Conservation (phyloP, 805 yeast genomes). For the Ogataea naganishii region DNA sequence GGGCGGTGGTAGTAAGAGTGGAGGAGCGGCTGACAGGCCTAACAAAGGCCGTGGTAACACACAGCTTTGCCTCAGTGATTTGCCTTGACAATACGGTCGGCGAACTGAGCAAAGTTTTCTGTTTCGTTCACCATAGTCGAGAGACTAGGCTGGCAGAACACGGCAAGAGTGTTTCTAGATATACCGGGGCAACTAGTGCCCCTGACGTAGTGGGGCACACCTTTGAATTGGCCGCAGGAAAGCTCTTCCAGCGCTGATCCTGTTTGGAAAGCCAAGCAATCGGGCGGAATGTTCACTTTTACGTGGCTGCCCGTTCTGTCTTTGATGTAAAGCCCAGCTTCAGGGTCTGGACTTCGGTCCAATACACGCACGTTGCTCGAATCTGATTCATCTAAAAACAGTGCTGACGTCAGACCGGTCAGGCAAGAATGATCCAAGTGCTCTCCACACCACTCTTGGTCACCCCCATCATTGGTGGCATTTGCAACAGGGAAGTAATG, state of each 20-base stretch:
- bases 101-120: constrained; percentile 42
- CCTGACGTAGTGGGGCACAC: constrained; percentile 50
- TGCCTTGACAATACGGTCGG: constrained; percentile 29
- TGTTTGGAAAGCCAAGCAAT: constrained; percentile 53
- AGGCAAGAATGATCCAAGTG: constrained; percentile 53
- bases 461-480: constrained; percentile 5
- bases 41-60: neutral
- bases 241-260: constrained; percentile 49
- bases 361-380: constrained; percentile 12
- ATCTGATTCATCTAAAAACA: constrained; percentile 36
- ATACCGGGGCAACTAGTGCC: constrained; percentile 28
- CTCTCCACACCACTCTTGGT: constrained; percentile 52
- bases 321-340: constrained; percentile 42
- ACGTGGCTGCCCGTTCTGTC: constrained; percentile 34
- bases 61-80: constrained; percentile 25
- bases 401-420: constrained; percentile 50
- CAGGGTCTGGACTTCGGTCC: constrained; percentile 31
- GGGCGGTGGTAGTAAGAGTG: too few species aligned
- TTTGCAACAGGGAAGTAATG: constrained; percentile 38
- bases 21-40: too few species aligned
- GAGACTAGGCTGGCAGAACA: constrained; percentile 52
- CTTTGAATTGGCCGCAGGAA: constrained; percentile 39
- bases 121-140: constrained; percentile 35
- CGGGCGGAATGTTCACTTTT: constrained; percentile 44
- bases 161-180: constrained; percentile 50